Evolutionary conservation across 805 yeast species (phyloP).

Genomic region (Scheffersomyces spartinae): DNA sequence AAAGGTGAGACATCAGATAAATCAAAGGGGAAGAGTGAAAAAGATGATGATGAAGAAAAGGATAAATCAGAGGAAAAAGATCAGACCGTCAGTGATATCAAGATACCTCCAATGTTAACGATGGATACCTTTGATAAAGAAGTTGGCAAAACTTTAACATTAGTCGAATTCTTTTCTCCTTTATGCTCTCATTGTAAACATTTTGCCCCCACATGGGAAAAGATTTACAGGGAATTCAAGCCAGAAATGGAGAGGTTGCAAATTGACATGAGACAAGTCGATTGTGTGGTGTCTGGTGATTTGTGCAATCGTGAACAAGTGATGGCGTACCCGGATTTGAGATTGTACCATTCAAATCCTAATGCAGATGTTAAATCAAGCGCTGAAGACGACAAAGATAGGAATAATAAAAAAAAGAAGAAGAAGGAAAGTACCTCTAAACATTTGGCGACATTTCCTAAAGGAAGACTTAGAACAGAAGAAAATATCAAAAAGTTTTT

Average conservation of each 20-base stretch:
- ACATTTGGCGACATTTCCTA: conserved; percentile 38
- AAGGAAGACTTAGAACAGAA: conserved; percentile 30
- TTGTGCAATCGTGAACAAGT: conserved; percentile 59
- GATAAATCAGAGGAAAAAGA: conserved; percentile 3
- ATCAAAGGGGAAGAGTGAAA: too few relatives aligned
- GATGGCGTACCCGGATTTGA: conserved; percentile 54
- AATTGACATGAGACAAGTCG: conserved; percentile 60
- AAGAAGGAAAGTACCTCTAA: too few relatives aligned
- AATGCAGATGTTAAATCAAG: conserved; percentile 19
- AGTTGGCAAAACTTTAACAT: conserved; percentile 44
- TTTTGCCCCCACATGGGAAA: conserved; percentile 77
- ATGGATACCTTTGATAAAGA: conserved; percentile 37
- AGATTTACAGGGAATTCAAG: conserved; percentile 41
- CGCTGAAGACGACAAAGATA: conserved; percentile 20
- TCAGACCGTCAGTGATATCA: conserved; percentile 4
- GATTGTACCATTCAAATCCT: conserved; percentile 64
- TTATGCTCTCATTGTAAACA: conserved; percentile 73
- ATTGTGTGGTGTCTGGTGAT: conserved; percentile 82
- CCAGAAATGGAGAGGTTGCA: conserved; percentile 32
- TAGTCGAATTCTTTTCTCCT: conserved; percentile 87
- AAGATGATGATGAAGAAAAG: conserved; percentile 3
- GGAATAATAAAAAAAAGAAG: too few relatives aligned
- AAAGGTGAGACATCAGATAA: too few relatives aligned
- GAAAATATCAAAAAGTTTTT: conserved; percentile 43
- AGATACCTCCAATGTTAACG: conserved; percentile 42